Evolutionary conservation across 257 asterid species (phyloP), one percentile per base, ranked within the genome.

Genomic region (Cordia subcordata): DNA sequence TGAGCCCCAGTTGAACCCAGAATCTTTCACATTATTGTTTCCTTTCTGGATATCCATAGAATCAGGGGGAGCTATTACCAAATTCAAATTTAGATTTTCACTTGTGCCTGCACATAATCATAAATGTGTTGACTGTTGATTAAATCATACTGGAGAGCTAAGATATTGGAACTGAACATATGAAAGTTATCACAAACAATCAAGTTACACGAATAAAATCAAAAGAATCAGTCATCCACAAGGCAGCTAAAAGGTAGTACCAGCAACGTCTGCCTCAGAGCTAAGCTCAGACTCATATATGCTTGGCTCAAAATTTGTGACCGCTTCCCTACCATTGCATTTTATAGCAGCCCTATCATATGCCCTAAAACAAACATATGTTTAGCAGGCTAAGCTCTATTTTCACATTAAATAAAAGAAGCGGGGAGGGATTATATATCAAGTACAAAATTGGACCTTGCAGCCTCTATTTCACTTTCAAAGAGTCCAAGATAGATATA

Each of bases 401-500:
- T 42, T 46, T 40, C 44, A 62, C 23, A 23, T 11, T 38, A 37
- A 1, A 53, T 38, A 61, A 54, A 53, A 53, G 42, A n/a, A 58
- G 39, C 62, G 37, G 56, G 46, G n/a, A n/a, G 42, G 50, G 42
- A 42, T 42, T 11, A 12, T 39, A 39, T 10, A 8, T 10, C 47
- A 14, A 11, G 1, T 10, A 3, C 15, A 42, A 42, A 42, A 14
- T 39, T 42, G 47, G 20, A 90, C 98, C 98, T 90, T 60, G 98
- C 98, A 72, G 98, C 98, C 65, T 91, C 98, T 21, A 85, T 77
- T 81, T 91, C 98, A 65, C 78, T 85, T 81, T 91, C 96, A 68
- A 87, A 91, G 71, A 91, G 73, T 72, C 98, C 98, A 70, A 91
- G 94, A 81, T 91, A 91, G 70, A 91, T 76, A 68, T 91, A 91